Conservation (phyloP, 2,329 filamentous ascomycete species). For the Phaeomoniella chlamydospora region DNA sequence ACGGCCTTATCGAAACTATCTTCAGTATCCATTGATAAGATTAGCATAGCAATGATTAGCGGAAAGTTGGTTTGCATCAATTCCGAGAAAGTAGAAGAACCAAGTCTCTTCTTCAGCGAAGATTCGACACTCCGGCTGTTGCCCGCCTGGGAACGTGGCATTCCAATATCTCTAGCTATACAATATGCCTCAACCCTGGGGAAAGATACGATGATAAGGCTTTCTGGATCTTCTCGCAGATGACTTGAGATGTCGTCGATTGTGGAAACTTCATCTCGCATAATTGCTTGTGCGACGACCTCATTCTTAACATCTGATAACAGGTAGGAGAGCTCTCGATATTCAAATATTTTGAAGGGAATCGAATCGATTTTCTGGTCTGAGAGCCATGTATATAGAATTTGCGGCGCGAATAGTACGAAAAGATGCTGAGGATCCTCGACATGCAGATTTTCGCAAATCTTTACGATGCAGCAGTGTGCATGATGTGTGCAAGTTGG, state of each 20-base stretch:
- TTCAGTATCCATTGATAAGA: constrained; percentile 66
- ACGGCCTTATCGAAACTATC: constrained; percentile 57
- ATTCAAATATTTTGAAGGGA: constrained; percentile 77
- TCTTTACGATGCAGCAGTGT: constrained; percentile 50
- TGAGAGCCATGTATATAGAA: constrained; percentile 83
- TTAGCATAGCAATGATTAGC: constrained; percentile 60
- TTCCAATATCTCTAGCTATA: constrained; percentile 57
- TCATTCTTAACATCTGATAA: constrained; percentile 61
- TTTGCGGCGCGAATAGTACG: constrained; percentile 68
- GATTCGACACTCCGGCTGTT: constrained; percentile 45
- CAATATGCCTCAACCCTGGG: constrained; percentile 70
- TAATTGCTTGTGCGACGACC: constrained; percentile 63
- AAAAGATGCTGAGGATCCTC: constrained; percentile 59
- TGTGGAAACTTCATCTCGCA: constrained; percentile 58
- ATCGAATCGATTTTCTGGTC: constrained; percentile 52
- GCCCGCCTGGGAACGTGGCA: constrained; percentile 24
- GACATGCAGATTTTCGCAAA: constrained; percentile 53
- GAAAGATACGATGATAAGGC: constrained; percentile 56
- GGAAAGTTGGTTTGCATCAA: constrained; percentile 58
- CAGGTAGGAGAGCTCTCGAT: constrained; percentile 52
- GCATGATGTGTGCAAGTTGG: constrained; percentile 54
- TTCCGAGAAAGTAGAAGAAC: constrained; percentile 47
- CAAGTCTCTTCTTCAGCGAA: constrained; percentile 54
- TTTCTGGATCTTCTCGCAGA: constrained; percentile 37
- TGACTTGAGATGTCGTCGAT: constrained; percentile 44